Evolutionary conservation across 2,329 filamentous ascomycete species (phyloP).

Genomic region (Plectosphaerella sp.): DNA sequence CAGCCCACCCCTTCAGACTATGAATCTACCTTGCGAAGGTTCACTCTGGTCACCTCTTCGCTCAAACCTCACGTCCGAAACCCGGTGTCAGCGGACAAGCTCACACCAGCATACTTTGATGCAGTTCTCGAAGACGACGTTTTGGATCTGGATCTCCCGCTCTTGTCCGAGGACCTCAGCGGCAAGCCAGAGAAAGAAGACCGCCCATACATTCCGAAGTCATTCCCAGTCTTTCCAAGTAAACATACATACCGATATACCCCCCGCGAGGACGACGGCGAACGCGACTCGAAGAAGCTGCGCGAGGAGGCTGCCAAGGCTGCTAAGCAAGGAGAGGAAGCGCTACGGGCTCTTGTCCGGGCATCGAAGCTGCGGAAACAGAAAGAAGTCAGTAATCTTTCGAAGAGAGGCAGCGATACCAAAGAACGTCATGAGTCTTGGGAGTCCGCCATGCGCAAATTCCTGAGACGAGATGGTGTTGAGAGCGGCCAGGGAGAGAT

Average conservation of each 20-base stretch:
- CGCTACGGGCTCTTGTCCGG: conserved; percentile 53
- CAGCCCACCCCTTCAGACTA: conserved; percentile 54
- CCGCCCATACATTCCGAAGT: conserved; percentile 51
- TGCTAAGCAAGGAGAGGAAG: conserved; percentile 59
- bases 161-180: conserved; percentile 51
- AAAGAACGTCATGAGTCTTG: conserved; percentile 55
- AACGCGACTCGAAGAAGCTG: conserved; percentile 51
- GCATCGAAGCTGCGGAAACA: conserved; percentile 61
- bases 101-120: conserved; percentile 32
- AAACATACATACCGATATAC: conserved; percentile 62
- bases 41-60: conserved; percentile 46
- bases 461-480: conserved; percentile 37
- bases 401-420: conserved; percentile 46
- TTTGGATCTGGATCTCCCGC: conserved; percentile 36
- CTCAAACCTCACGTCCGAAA: conserved; percentile 54
- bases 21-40: conserved; percentile 44
- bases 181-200: conserved; percentile 52
- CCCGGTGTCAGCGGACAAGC: conserved; percentile 37
- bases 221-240: conserved; percentile 59
- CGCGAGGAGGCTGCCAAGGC: conserved; percentile 55
- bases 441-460: conserved; percentile 56
- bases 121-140: conserved; percentile 31
- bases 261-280: conserved; percentile 41
- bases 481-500: conserved; percentile 41
- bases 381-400: conserved; percentile 56